Conservation (phyloP, 768 basidiomycete species). For the Leccinum sublutescens region DNA sequence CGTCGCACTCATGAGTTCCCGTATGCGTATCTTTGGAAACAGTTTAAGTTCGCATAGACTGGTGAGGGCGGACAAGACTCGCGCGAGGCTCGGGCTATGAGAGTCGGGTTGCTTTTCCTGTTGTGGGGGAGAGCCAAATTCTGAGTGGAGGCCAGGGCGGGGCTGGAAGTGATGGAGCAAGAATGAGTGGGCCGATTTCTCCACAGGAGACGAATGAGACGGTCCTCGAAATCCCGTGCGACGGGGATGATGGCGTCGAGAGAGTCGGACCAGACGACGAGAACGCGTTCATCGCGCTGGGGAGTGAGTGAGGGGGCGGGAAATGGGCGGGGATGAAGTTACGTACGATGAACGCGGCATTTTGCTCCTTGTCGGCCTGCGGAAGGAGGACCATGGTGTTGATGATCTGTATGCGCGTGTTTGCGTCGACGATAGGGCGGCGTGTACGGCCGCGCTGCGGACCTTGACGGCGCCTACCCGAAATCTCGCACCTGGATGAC, state of each 20-base stretch:
- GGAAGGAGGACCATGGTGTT: slow-evolving; percentile 77
- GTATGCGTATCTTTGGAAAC: too few species aligned
- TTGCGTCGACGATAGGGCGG: slow-evolving; percentile 36
- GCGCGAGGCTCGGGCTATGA: slow-evolving; percentile 15
- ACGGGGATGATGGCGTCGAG: slow-evolving; percentile 67
- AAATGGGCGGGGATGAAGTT: neutral
- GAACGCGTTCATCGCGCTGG: slow-evolving; percentile 78
- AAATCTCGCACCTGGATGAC: slow-evolving; percentile 18
- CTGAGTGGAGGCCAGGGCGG: slow-evolving; percentile 38
- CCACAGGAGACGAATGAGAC: slow-evolving; percentile 59
- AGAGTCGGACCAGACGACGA: slow-evolving; percentile 83
- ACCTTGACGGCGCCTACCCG: too few species aligned
- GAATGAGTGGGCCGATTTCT: slow-evolving; percentile 32
- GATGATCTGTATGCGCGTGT: slow-evolving; percentile 78
- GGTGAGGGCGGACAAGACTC: too few species aligned
- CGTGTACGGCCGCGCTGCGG: too few species aligned
- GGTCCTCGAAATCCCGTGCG: slow-evolving; percentile 52
- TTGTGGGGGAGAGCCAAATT: slow-evolving; percentile 18
- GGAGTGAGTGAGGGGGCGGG: neutral
- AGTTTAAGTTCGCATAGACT: too few species aligned
- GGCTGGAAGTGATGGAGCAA: slow-evolving; percentile 26
- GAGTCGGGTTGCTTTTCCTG: slow-evolving; percentile 17
- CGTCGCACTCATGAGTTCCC: too few species aligned
- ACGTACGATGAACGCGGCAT: slow-evolving; percentile 71
- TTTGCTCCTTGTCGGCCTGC: slow-evolving; percentile 39